Evolutionary conservation across 2,329 filamentous ascomycete genomes (phyloP).

Genomic region (Alternaria consortialis): DNA sequence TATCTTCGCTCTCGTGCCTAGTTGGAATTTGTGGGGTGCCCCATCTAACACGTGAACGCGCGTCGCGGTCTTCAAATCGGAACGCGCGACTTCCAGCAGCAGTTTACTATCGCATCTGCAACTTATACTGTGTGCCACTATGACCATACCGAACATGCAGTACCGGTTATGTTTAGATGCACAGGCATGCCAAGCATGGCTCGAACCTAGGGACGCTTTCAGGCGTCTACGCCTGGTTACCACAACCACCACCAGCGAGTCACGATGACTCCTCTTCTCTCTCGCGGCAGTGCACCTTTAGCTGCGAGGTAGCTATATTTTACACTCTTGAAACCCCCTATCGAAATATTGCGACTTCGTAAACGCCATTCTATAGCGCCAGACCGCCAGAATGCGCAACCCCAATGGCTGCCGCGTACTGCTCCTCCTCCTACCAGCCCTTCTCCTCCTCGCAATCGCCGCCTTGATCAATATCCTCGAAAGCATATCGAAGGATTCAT

Average conservation of each 20-base stretch:
- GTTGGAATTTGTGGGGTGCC: not conserved
- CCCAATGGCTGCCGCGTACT: slow-evolving; percentile 32
- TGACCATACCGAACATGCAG: not conserved
- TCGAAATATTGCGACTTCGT: not conserved
- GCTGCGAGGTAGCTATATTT: not conserved
- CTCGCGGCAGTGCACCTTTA: not conserved
- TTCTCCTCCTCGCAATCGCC: slow-evolving; percentile 35
- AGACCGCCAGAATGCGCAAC: slow-evolving; percentile 26
- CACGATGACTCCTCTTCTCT: not conserved
- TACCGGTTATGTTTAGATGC: not conserved
- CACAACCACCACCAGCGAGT: not conserved
- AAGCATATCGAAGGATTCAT: slow-evolving; percentile 31
- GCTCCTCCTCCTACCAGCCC: slow-evolving; percentile 30
- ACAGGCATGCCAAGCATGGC: slow-evolving; percentile 3
- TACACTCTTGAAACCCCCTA: not conserved
- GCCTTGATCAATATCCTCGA: slow-evolving; percentile 37
- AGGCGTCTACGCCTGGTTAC: slow-evolving; percentile 1
- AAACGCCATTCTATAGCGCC: not conserved
- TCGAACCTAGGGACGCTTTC: not conserved
- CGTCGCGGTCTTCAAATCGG: not conserved
- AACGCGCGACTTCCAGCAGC: not conserved
- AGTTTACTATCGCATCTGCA: not conserved
- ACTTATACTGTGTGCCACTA: not conserved
- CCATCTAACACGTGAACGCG: slow-evolving; percentile 5
- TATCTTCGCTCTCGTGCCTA: not conserved